phyloP scores from a whole-genome alignment of 163 green algal species.

The Volvox carteri region DNA sequence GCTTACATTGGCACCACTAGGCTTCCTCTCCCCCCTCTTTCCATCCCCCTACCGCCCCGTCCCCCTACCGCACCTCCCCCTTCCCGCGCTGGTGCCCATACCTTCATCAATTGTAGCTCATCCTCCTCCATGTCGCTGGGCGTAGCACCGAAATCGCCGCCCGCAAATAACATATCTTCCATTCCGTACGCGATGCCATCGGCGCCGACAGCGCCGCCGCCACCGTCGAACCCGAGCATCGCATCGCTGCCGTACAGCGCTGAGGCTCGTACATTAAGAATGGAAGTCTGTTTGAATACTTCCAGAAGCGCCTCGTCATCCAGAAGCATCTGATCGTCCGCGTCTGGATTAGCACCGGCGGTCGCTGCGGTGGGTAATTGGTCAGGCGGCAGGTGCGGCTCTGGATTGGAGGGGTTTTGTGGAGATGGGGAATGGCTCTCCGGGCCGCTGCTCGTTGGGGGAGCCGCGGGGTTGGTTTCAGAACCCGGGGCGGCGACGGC shows the following conservation, averaged over 20 bases:
- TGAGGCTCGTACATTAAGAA: constrained; percentile 89
- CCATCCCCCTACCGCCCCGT: background rate
- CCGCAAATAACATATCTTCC: constrained; percentile 20
- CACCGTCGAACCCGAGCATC: too few species aligned
- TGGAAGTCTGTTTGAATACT: constrained; percentile 89
- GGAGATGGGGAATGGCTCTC: too few species aligned
- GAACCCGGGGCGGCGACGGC: too few species aligned
- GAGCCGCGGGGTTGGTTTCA: too few species aligned
- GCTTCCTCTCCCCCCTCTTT: background rate
- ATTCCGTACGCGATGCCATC: constrained; percentile 54
- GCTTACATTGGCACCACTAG: too few species aligned
- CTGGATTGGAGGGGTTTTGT: too few species aligned
- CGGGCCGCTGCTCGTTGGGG: too few species aligned
- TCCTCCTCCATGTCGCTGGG: constrained; percentile 47
- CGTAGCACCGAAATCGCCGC: background rate
- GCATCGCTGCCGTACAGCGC: constrained; percentile 76
- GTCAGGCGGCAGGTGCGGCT: too few species aligned
- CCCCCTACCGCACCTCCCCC: background rate
- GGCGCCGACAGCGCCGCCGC: constrained; percentile 25
- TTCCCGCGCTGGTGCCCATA: background rate
- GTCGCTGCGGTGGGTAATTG: background rate
- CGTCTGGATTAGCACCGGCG: background rate
- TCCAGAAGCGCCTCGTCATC: constrained; percentile 86
- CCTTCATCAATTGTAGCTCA: constrained; percentile 27
- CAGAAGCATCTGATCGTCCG: constrained; percentile 63